Evolutionary conservation across 2,329 filamentous ascomycete species (phyloP).

Genomic region (Calonectria fujianensis): DNA sequence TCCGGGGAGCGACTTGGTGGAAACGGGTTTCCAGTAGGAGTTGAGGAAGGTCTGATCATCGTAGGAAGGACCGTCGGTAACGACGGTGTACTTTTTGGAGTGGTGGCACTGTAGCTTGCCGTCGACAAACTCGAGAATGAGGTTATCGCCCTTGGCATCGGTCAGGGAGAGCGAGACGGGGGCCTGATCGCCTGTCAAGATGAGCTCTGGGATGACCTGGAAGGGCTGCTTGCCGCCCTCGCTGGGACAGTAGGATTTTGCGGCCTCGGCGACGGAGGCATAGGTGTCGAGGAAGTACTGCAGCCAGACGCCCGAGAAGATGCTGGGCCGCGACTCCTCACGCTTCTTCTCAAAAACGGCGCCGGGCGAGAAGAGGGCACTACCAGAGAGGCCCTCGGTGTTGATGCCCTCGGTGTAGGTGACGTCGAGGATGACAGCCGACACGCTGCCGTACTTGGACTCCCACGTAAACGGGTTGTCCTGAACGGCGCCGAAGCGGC

Average conservation of each 20-base stretch:
- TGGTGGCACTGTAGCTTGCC: conserved; percentile 43
- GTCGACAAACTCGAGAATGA: conserved; percentile 44
- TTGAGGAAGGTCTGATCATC: conserved; percentile 37
- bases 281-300: conserved; percentile 49
- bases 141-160: conserved; percentile 40
- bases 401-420: conserved; percentile 45
- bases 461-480: conserved; percentile 42
- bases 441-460: conserved; percentile 39
- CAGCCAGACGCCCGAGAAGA: conserved; percentile 44
- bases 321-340: conserved; percentile 15
- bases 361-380: conserved; percentile 50
- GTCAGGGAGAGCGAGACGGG: conserved; percentile 40
- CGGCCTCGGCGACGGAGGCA: conserved; percentile 33
- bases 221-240: conserved; percentile 36
- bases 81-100: conserved; percentile 39
- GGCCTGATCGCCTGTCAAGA: conserved; percentile 24
- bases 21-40: conserved; percentile 27
- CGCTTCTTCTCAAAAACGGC: conserved; percentile 45
- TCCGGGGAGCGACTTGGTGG: conserved; percentile 35
- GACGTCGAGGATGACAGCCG: conserved; percentile 43
- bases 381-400: conserved; percentile 39
- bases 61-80: conserved; percentile 45
- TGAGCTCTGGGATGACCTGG: conserved; percentile 36
- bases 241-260: conserved; percentile 24
- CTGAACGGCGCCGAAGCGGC: conserved; percentile 39